Evolutionary conservation across 1,284 basidiomycete species (phyloP).

Genomic region (Ceratobasidium sp.): DNA sequence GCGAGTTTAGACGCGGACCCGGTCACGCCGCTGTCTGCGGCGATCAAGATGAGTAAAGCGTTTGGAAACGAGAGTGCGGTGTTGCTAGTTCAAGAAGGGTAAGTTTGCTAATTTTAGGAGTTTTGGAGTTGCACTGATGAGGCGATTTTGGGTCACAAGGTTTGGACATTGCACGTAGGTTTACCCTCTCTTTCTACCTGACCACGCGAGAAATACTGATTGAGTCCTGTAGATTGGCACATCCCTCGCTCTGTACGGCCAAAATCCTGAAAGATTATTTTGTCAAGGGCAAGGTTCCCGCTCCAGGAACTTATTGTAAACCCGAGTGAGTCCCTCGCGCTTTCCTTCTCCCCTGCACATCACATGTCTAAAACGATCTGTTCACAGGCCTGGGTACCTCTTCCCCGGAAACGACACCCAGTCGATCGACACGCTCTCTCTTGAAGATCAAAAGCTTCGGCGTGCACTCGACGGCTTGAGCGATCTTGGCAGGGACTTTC

Average conservation of each 20-base stretch:
- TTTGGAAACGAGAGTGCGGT: conserved; percentile 50
- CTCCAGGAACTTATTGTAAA: conserved; percentile 48
- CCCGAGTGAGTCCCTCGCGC: conserved; percentile 26
- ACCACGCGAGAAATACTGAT: neutral
- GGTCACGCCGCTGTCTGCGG: conserved; percentile 51
- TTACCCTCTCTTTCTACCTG: no score
- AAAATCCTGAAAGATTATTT: conserved; percentile 50
- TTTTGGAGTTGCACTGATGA: neutral
- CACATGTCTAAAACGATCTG: neutral
- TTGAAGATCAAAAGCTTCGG: conserved; percentile 29
- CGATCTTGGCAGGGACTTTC: conserved; percentile 15
- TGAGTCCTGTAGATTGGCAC: conserved; percentile 50
- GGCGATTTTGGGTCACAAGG: neutral
- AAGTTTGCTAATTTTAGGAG: neutral
- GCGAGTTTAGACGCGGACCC: conserved; percentile 51
- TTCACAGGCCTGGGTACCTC: conserved; percentile 23
- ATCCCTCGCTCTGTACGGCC: conserved; percentile 52
- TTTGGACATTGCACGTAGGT: conserved; percentile 42
- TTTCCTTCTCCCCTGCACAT: neutral
- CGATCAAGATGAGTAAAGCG: conserved; percentile 48
- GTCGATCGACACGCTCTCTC: conserved; percentile 8
- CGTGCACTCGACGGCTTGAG: conserved; percentile 16
- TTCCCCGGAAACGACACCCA: conserved; percentile 40
- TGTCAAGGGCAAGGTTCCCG: conserved; percentile 50
- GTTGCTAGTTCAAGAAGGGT: conserved; percentile 50